A percentile compares a stretch with the other conserved stretches of the same genome.
Conservation (phyloP, 371 early-diverging fungal genomes). For the Umbelopsis sp. region DNA sequence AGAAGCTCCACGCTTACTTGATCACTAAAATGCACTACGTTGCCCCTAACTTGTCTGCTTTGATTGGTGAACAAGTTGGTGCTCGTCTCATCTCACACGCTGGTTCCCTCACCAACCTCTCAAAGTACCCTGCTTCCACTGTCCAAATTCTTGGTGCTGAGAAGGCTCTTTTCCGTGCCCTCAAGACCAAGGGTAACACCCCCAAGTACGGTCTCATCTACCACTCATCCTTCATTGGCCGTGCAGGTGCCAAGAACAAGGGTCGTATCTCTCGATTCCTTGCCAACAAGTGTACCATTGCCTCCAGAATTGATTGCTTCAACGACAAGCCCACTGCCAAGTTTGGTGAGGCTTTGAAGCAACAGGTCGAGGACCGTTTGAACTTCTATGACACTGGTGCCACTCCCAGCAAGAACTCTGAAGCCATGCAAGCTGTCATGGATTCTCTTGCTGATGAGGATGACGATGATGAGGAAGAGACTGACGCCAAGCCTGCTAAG, state of each 20-base stretch:
- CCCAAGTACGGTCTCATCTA: slow-evolving; percentile 99
- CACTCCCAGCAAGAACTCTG: slow-evolving; percentile 89
- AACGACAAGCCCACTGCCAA: slow-evolving; percentile 80
- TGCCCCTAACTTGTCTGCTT: slow-evolving; percentile 97
- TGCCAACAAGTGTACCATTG: slow-evolving; percentile 98
- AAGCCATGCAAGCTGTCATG: slow-evolving; percentile 91
- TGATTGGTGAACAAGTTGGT: slow-evolving; percentile 97
- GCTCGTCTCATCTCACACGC: slow-evolving; percentile 96
- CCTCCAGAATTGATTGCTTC: slow-evolving; percentile 98
- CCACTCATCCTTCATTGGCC: slow-evolving; percentile 94
- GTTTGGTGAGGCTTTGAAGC: slow-evolving; percentile 95
- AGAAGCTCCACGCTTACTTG: slow-evolving; percentile 89
- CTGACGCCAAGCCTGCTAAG: slow-evolving; percentile 24
- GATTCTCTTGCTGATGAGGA: slow-evolving; percentile 71
- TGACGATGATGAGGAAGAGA: slow-evolving; percentile 46
- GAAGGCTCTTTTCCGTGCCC: slow-evolving; percentile 97
- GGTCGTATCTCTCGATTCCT: slow-evolving; percentile 97
- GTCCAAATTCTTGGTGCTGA: slow-evolving; percentile 99
- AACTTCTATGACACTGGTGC: slow-evolving; percentile 91
- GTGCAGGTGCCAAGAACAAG: slow-evolving; percentile 96
- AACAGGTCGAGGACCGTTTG: slow-evolving; percentile 96
- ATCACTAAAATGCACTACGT: slow-evolving; percentile 94
- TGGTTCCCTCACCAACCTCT: slow-evolving; percentile 95
- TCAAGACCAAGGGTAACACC: slow-evolving; percentile 98
- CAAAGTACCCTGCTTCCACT: slow-evolving; percentile 98